These are phyloP conservation scores for Xerocomus cyaneibrunnescens DNA, from an alignment of 1,284 basidiomycete species.

Conservation along the genomic window DNA sequence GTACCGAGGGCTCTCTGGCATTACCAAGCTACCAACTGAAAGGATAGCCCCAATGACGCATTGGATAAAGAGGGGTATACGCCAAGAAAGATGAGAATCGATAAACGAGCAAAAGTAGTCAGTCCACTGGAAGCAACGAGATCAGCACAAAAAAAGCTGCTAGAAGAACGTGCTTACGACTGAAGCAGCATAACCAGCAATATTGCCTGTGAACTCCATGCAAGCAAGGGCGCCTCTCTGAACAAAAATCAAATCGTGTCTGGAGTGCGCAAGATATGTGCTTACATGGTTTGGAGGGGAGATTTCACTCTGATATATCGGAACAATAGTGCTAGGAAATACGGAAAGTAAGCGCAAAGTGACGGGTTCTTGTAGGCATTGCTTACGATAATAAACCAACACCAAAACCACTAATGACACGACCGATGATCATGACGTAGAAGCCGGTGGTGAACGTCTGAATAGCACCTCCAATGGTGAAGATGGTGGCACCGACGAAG, in stretches of 20 bases:
- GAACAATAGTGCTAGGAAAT: slow-evolving; percentile 81
- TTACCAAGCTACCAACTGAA: slow-evolving; percentile 77
- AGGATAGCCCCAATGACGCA: slow-evolving; percentile 87
- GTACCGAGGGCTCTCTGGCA: slow-evolving; percentile 92
- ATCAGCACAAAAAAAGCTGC: background rate
- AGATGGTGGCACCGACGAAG: slow-evolving; percentile 84
- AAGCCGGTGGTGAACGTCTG: slow-evolving; percentile 90
- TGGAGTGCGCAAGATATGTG: slow-evolving; percentile 10
- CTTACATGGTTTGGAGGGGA: slow-evolving; percentile 90
- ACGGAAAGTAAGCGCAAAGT: background rate
- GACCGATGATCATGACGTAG: slow-evolving; percentile 83
- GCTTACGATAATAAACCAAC: slow-evolving; percentile 90
- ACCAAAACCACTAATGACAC: slow-evolving; percentile 88
- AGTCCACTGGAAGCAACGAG: slow-evolving; percentile 66
- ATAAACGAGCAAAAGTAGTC: slow-evolving; percentile 94
- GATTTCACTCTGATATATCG: slow-evolving; percentile 97
- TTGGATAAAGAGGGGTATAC: slow-evolving; percentile 84
- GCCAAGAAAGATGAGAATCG: slow-evolving; percentile 80
- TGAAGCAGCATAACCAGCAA: slow-evolving; percentile 92
- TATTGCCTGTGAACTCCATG: slow-evolving; percentile 96
- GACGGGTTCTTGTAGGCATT: background rate
- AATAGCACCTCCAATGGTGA: slow-evolving; percentile 85
- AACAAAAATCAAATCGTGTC: slow-evolving; percentile 9
- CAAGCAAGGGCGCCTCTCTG: slow-evolving; percentile 90
- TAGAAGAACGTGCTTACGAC: slow-evolving; percentile 61